A percentile compares a stretch with the other conserved stretches of the same genome.
These are phyloP conservation scores for Amoebophrya sp. DNA, from an alignment of 169 alveolate species.

Conservation along the genomic window DNA sequence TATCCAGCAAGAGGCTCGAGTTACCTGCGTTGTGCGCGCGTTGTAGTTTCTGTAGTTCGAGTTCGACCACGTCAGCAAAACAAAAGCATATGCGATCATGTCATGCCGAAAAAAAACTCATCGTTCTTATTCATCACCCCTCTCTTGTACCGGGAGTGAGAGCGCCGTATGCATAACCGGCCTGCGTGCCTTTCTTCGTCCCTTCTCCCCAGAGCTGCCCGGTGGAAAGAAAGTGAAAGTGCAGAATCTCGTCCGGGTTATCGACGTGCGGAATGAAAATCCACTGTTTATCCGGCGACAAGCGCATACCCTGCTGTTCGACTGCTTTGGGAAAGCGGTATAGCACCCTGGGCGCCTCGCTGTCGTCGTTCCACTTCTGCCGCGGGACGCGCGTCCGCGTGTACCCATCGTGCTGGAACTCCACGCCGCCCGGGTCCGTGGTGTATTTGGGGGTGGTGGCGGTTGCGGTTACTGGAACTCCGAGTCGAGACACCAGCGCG, in stretches of 20 bases:
- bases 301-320: background rate
- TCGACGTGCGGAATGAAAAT: background rate
- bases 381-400: background rate
- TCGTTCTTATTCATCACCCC: too few relatives aligned
- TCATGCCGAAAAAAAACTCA: too few relatives aligned
- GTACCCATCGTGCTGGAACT: constrained; percentile 6
- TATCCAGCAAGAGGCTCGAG: background rate
- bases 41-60: too few relatives aligned
- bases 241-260: background rate
- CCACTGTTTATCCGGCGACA: background rate
- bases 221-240: background rate
- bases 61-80: too few relatives aligned
- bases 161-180: background rate
- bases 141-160: background rate
- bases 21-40: background rate
- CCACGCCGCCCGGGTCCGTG: too few relatives aligned
- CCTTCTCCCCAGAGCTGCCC: too few relatives aligned
- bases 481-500: too few relatives aligned
- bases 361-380: background rate
- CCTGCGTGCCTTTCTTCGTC: too few relatives aligned
- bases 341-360: background rate
- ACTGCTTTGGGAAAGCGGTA: background rate
- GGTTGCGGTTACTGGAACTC: too few relatives aligned
- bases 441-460: too few relatives aligned
- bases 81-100: too few relatives aligned